Conservation (phyloP, 2,329 filamentous ascomycete genomes). For the Ilyonectria sp. region DNA sequence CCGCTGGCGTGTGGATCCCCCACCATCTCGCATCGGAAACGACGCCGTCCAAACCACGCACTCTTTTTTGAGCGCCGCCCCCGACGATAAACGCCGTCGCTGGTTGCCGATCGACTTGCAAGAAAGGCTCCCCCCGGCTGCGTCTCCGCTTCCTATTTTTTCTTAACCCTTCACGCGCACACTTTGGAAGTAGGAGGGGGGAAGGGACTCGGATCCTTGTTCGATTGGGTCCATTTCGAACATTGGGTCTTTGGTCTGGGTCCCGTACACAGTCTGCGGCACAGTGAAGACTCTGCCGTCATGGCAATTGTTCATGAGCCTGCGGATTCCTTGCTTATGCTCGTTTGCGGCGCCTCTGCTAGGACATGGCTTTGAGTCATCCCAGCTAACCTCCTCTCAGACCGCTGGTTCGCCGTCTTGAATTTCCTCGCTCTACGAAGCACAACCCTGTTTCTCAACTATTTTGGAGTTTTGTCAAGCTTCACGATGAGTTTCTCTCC, state of each 20-base stretch:
- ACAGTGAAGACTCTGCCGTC: slow-evolving; percentile 28
- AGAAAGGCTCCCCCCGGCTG: neutral
- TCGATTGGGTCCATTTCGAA: slow-evolving; percentile 25
- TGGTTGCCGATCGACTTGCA: slow-evolving; percentile 17
- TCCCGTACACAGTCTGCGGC: slow-evolving; percentile 23
- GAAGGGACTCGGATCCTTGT: slow-evolving; percentile 9
- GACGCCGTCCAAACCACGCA: slow-evolving; percentile 14
- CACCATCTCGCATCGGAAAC: slow-evolving; percentile 13
- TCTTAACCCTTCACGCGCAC: neutral
- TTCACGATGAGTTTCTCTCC: neutral
- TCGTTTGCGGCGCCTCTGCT: slow-evolving; percentile 18
- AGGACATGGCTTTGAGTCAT: slow-evolving; percentile 8
- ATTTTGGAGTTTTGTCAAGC: neutral
- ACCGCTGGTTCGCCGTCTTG: slow-evolving; percentile 19
- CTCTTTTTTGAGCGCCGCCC: slow-evolving; percentile 1
- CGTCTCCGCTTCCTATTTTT: slow-evolving; percentile 10
- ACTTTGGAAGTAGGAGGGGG: neutral
- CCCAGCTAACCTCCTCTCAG: neutral
- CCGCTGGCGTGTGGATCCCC: neutral
- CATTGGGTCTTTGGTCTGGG: slow-evolving; percentile 16
- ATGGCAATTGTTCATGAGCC: slow-evolving; percentile 13
- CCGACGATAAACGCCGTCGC: slow-evolving; percentile 22
- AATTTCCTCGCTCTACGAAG: neutral
- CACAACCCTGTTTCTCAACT: neutral
- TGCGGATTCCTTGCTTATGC: slow-evolving; percentile 20